phyloP scores from a whole-genome alignment of 257 asterid genomes.

The Nicotiana noctiflora region DNA sequence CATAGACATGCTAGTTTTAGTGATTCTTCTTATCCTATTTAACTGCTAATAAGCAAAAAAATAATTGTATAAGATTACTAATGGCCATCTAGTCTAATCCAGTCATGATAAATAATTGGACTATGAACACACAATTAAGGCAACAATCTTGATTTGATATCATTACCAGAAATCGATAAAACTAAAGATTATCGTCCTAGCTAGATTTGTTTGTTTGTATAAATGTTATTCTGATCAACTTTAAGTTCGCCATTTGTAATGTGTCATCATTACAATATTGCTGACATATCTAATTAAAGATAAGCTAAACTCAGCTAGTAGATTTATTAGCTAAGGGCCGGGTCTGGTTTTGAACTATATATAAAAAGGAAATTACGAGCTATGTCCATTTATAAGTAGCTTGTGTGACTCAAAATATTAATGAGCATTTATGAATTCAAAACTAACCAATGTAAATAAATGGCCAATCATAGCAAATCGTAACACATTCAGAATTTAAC shows the following conservation, averaged over 20 bases:
- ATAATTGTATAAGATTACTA: background rate
- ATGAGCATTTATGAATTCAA: no score
- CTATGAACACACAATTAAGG: slow-evolving; percentile 9
- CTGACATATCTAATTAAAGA: background rate
- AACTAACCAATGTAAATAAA: no score
- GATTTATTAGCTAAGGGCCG: no score
- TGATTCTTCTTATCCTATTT: no score
- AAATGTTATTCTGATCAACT: background rate
- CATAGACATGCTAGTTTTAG: no score
- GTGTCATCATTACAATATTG: background rate
- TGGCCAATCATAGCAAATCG: no score
- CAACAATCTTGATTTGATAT: slow-evolving; percentile 1
- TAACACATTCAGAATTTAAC: no score
- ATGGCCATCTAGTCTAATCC: background rate
- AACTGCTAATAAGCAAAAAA: background rate
- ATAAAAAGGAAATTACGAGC: no score
- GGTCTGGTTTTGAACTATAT: no score
- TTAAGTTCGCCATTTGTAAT: background rate
- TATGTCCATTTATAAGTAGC: no score
- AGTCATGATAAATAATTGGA: slow-evolving; percentile 16
- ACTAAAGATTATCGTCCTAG: background rate
- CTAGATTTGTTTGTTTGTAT: background rate
- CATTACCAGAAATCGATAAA: background rate
- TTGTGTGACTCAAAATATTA: no score
- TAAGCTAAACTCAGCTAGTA: no score